phyloP scores from a whole-genome alignment of 2,329 filamentous ascomycete species.

The Chaetomiaceae sp. region DNA sequence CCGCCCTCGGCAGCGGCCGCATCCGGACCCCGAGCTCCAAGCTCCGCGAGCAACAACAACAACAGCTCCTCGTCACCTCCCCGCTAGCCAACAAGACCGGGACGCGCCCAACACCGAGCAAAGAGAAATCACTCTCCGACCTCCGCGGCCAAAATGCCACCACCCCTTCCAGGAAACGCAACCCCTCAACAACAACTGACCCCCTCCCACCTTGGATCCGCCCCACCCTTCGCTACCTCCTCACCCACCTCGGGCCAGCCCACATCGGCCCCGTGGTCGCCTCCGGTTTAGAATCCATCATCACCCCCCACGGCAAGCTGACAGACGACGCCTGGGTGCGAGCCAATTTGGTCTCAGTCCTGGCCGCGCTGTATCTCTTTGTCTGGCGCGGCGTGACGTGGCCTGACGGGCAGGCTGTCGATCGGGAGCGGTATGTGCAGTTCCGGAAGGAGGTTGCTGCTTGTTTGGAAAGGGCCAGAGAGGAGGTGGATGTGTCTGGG shows the following conservation, averaged over 20 bases:
- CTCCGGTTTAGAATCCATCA: slow-evolving; percentile 62
- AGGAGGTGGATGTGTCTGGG: slow-evolving; percentile 36
- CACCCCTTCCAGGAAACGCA: slow-evolving; percentile 27
- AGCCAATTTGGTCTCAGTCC: slow-evolving; percentile 48
- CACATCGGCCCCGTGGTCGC: slow-evolving; percentile 67
- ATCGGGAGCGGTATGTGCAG: slow-evolving; percentile 42
- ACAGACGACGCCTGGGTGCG: slow-evolving; percentile 47
- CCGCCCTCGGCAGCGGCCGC: slow-evolving; percentile 24
- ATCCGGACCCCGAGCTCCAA: slow-evolving; percentile 34
- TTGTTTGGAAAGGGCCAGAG: slow-evolving; percentile 40
- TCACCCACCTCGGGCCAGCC: slow-evolving; percentile 56
- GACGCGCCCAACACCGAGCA: slow-evolving; percentile 30
- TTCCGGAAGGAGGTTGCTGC: slow-evolving; percentile 45
- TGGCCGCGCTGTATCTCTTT: slow-evolving; percentile 59
- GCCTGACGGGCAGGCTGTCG: slow-evolving; percentile 32
- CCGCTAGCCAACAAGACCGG: slow-evolving; percentile 21
- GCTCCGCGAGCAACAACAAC: slow-evolving; percentile 26
- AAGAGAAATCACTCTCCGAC: slow-evolving; percentile 29
- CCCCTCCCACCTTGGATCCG: slow-evolving; percentile 64
- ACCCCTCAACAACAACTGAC: slow-evolving; percentile 31
- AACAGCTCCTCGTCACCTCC: slow-evolving; percentile 11
- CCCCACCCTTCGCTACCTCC: slow-evolving; percentile 62
- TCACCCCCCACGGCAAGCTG: slow-evolving; percentile 39
- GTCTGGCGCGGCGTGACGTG: slow-evolving; percentile 49
- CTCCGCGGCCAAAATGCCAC: slow-evolving; percentile 23